Evolutionary conservation across 208 protist species (phyloP), one percentile per base, ranked within the genome.

Genomic region (Leishmania major): DNA sequence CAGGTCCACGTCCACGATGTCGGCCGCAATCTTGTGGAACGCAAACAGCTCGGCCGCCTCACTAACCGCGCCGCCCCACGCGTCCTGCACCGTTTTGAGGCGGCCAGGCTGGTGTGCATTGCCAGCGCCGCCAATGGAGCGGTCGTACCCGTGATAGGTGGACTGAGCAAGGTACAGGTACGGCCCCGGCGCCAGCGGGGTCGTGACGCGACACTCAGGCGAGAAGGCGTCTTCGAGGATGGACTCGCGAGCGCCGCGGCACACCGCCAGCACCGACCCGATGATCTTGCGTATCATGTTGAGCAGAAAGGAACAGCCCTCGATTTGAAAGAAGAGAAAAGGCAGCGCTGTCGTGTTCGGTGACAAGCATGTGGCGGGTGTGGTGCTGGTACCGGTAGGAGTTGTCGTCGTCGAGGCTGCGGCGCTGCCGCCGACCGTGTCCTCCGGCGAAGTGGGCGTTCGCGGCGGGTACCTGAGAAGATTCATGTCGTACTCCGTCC

Each of bases 201-300:
- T 95, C 3, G 69, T 79, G 70, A 91, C 88, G 69, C 88, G 91
- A 8, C 82, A 77, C 77, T 89, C 83, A 10, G 89, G 89, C 17
- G 86, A 95, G 1, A 97, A 84, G 2, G 90, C 84, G 13, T 95
- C 86, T 28, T 73, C 71, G 28, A 95, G 57, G 35, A 97, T 75
- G 35, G 81, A 80, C 40, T 80, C 85, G 53, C 89, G 78, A 1
- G 89, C 84, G 15, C 94, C 94, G 47, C 94, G 92, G 45, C 89
- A 81, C 28, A 95, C 86, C 15, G 94, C 92, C 28, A 97, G 51
- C n/a, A 92, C 28, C 35, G 90, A 84, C 3, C 94, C 94, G 1
- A 97, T 89, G 31, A 97, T 88, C 74, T 97, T 97, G 73, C 94
- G 90, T 78, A 97, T 97, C 94, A 97, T 97, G 70, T 97, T 97